phyloP scores from a whole-genome alignment of 1,284 basidiomycete species.

The Psilocybe mexicana region DNA sequence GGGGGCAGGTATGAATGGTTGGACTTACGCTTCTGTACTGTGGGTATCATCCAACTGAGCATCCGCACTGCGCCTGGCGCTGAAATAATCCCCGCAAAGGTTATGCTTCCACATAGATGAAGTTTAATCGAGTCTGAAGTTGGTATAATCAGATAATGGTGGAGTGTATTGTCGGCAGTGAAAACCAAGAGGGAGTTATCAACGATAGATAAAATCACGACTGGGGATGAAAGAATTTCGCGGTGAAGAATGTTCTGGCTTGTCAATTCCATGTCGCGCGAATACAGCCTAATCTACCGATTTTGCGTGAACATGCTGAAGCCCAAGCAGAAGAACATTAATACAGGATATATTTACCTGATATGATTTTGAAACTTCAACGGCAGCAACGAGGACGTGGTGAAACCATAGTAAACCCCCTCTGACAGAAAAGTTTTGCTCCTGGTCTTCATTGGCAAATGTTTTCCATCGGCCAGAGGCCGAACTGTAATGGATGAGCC shows the following conservation, averaged over 20 bases:
- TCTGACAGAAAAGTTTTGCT: conserved; percentile 85
- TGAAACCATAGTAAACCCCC: conserved; percentile 98
- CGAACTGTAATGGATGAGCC: conserved; percentile 92
- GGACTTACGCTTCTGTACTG: conserved; percentile 83
- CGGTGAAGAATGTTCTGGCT: conserved; percentile 85
- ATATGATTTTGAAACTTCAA: conserved; percentile 78
- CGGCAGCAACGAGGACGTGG: conserved; percentile 90
- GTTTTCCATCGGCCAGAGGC: conserved; percentile 95
- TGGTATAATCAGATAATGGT: conserved; percentile 91
- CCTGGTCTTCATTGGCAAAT: conserved; percentile 84
- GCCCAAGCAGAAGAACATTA: conserved; percentile 1
- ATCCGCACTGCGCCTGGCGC: conserved; percentile 86
- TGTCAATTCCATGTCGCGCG: conserved; percentile 91
- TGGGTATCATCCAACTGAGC: conserved; percentile 96
- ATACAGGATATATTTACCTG: conserved; percentile 54
- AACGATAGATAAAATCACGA: conserved; percentile 87
- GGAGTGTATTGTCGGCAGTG: conserved; percentile 93
- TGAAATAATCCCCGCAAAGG: conserved; percentile 89
- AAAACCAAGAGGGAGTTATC: conserved; percentile 98
- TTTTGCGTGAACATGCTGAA: conserved; percentile 1
- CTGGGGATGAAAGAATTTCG: conserved; percentile 76
- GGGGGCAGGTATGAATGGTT: conserved; percentile 11
- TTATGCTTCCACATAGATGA: conserved; percentile 92
- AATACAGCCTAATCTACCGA: conserved; percentile 86
- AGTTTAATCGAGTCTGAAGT: conserved; percentile 83